These are phyloP conservation scores for Lophiotrema nucula DNA, from an alignment of 495 filamentous ascomycete species.

Conservation along the genomic window DNA sequence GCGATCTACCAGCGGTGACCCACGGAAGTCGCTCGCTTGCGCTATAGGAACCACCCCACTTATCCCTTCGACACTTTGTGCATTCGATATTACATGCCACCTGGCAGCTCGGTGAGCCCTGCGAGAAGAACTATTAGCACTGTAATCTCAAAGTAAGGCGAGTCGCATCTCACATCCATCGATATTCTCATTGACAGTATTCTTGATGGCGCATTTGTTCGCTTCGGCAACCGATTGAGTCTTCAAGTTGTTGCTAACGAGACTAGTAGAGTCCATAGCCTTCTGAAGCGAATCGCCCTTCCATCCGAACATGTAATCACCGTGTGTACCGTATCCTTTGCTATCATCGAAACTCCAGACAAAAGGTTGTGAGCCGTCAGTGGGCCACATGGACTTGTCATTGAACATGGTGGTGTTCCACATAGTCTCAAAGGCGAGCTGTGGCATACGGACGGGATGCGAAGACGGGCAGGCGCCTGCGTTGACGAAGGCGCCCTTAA, in stretches of 20 bases:
- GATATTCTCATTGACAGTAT: background rate
- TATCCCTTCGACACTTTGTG: no score
- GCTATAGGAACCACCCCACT: no score
- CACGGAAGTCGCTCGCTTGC: no score
- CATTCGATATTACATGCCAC: no score
- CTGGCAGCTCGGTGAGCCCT: no score
- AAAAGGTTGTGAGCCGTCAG: constrained; percentile 13
- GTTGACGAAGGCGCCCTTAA: constrained; percentile 7
- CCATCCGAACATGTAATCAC: constrained; percentile 25
- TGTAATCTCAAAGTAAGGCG: no score
- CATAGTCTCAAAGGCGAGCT: constrained; percentile 19
- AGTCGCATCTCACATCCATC: constrained; percentile 19
- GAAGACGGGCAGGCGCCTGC: constrained; percentile 18
- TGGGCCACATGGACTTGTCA: constrained; percentile 23
- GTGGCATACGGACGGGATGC: constrained; percentile 27
- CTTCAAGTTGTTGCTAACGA: constrained; percentile 3
- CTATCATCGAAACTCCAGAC: constrained; percentile 19
- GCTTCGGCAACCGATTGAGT: constrained; percentile 14
- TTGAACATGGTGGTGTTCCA: constrained; percentile 33
- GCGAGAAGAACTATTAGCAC: no score
- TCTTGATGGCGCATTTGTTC: constrained; percentile 19
- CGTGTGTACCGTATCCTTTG: constrained; percentile 21
- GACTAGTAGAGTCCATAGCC: constrained; percentile 31
- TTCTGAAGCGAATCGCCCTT: constrained; percentile 22
- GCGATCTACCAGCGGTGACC: no score